Evolutionary conservation across 2,329 filamentous ascomycete genomes (phyloP).

Genomic region (Talaromyces sp.): DNA sequence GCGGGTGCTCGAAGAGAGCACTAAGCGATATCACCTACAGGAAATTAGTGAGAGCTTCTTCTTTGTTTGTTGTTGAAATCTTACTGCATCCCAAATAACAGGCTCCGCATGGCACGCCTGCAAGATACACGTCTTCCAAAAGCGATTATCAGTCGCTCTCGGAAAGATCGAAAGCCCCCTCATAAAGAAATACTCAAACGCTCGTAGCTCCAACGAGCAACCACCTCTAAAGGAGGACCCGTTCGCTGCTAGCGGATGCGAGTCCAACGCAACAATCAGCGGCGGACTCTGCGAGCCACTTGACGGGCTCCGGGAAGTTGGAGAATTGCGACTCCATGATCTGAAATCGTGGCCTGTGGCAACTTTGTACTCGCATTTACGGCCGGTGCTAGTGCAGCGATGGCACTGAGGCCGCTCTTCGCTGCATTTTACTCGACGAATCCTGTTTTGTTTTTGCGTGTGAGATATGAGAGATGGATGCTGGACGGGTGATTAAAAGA

Average conservation of each 20-base stretch:
- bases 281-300: background rate
- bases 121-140: slow-evolving; percentile 33
- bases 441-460: slow-evolving; percentile 15
- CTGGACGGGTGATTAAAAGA: too few relatives aligned
- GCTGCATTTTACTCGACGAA: slow-evolving; percentile 31
- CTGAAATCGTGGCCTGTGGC: background rate
- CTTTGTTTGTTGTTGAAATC: slow-evolving; percentile 17
- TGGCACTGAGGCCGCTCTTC: slow-evolving; percentile 29
- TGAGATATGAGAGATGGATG: too few relatives aligned
- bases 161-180: background rate
- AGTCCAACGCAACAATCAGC: background rate
- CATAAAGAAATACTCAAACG: background rate
- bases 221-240: background rate
- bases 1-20: slow-evolving; percentile 27
- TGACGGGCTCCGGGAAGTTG: background rate
- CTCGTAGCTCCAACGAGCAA: background rate
- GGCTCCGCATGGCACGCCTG: slow-evolving; percentile 31
- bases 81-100: slow-evolving; percentile 35
- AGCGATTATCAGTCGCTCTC: slow-evolving; percentile 24
- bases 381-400: slow-evolving; percentile 26
- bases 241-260: background rate
- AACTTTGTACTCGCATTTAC: slow-evolving; percentile 28
- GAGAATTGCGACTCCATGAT: background rate
- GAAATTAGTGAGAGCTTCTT: background rate
- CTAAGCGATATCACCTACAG: slow-evolving; percentile 17